A percentile compares a stretch with the other conserved stretches of the same genome.
phyloP scores from a whole-genome alignment of 2,329 filamentous ascomycete species.

The Rhynchosporium graminicola region DNA sequence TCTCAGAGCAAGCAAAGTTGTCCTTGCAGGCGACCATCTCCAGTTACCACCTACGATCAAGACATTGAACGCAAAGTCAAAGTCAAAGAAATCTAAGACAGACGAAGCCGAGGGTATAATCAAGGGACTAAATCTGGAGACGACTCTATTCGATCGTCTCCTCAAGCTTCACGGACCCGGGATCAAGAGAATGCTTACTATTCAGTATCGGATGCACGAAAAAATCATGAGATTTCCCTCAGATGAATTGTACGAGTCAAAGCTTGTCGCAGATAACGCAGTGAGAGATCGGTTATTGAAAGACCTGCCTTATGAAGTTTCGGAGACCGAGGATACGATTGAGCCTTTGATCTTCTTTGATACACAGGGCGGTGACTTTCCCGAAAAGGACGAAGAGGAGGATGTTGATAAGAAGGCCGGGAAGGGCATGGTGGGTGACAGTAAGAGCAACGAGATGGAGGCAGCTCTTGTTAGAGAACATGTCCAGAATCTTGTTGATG shows the following conservation, averaged over 20 bases:
- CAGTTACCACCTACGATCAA: slow-evolving; percentile 96
- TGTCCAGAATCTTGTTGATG: slow-evolving; percentile 71
- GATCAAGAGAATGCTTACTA: slow-evolving; percentile 94
- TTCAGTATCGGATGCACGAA: slow-evolving; percentile 97
- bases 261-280: slow-evolving; percentile 75
- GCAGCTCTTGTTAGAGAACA: slow-evolving; percentile 78
- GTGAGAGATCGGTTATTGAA: slow-evolving; percentile 76
- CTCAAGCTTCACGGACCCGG: slow-evolving; percentile 75
- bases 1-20: slow-evolving; percentile 75
- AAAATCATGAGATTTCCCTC: slow-evolving; percentile 95
- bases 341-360: slow-evolving; percentile 93
- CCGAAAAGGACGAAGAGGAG: slow-evolving; percentile 77
- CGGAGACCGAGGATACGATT: slow-evolving; percentile 80
- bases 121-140: slow-evolving; percentile 69
- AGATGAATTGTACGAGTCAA: slow-evolving; percentile 79
- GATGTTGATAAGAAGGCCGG: slow-evolving; percentile 52
- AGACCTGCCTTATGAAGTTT: slow-evolving; percentile 75
- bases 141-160: slow-evolving; percentile 90
- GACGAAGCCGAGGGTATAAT: slow-evolving; percentile 45
- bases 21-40: slow-evolving; percentile 91
- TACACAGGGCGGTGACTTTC: slow-evolving; percentile 91
- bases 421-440: slow-evolving; percentile 61
- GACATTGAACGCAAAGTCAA: slow-evolving; percentile 61
- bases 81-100: slow-evolving; percentile 41
- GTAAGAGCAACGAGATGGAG: slow-evolving; percentile 92